Evolutionary conservation across 192 early-diverging fungal genomes (phyloP).

Genomic region (Podila minutissima): DNA sequence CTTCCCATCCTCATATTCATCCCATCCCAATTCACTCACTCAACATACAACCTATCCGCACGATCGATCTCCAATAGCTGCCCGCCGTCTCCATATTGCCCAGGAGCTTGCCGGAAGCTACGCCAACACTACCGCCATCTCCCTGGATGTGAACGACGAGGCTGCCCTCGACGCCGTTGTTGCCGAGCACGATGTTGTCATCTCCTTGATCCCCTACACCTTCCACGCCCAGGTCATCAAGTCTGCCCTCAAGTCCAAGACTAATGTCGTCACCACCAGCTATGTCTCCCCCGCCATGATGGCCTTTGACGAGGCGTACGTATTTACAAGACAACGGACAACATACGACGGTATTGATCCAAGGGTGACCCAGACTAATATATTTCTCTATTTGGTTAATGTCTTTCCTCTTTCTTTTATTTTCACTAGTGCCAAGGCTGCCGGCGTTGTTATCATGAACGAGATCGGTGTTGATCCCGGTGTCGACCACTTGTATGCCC

Average conservation of each 20-base stretch:
- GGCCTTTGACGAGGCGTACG: conserved; percentile 84
- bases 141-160: conserved; percentile 85
- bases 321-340: background rate
- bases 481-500: conserved; percentile 94
- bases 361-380: background rate
- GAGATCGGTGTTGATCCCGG: conserved; percentile 99
- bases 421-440: conserved; percentile 75
- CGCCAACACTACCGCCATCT: conserved; percentile 68
- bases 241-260: conserved; percentile 89
- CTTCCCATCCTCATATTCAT: background rate
- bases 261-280: conserved; percentile 95
- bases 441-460: conserved; percentile 93
- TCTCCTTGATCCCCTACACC: conserved; percentile 93
- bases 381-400: background rate
- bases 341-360: background rate
- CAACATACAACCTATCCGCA: background rate
- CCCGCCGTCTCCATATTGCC: conserved; percentile 79
- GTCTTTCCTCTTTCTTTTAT: background rate
- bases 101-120: conserved; percentile 73
- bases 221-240: conserved; percentile 91
- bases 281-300: conserved; percentile 97
- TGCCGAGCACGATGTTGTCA: conserved; percentile 88
- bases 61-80: conserved; percentile 60
- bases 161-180: conserved; percentile 77
- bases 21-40: background rate